Conservation (phyloP, 257 asterid genomes). For the Nicotiana noctiflora region DNA sequence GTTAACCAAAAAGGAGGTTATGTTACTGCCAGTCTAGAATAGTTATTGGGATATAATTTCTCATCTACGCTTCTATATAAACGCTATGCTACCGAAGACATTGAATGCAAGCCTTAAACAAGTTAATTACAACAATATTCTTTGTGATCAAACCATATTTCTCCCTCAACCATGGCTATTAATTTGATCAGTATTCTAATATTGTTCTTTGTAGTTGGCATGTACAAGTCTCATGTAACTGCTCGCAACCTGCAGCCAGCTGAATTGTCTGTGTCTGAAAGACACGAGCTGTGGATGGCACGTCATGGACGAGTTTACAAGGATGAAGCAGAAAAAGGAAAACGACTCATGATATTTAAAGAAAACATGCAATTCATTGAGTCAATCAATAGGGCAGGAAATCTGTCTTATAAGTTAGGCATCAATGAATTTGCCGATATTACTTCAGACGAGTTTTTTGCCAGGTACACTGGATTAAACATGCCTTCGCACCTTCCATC, state of each 20-base stretch:
- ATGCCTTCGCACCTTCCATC: not conserved
- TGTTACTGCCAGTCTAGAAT: no score
- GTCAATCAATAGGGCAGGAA: conserved; percentile 20
- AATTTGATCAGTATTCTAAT: not conserved
- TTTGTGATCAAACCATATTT: not conserved
- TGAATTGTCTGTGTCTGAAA: conserved; percentile 4
- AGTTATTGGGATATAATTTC: no score
- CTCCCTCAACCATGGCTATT: not conserved
- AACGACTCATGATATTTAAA: conserved; percentile 29
- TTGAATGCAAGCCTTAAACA: not conserved
- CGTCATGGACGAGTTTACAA: conserved; percentile 23
- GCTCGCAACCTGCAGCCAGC: not conserved
- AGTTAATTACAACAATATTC: not conserved
- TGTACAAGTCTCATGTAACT: not conserved
- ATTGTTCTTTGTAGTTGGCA: conserved; percentile 8
- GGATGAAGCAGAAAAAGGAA: conserved; percentile 22
- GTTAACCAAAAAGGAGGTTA: no score
- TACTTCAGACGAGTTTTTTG: conserved; percentile 26
- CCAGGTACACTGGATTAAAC: conserved; percentile 13
- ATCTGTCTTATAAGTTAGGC: conserved; percentile 23
- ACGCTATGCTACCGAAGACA: not conserved
- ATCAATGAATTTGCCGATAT: conserved; percentile 38
- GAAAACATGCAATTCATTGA: conserved; percentile 28
- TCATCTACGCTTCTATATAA: no score
- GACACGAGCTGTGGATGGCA: conserved; percentile 32